Percentiles rank a stretch among this genome's conserved stretches.
Evolutionary conservation across 169 alveolate species (phyloP).

Genomic region (Plasmodium inui): DNA sequence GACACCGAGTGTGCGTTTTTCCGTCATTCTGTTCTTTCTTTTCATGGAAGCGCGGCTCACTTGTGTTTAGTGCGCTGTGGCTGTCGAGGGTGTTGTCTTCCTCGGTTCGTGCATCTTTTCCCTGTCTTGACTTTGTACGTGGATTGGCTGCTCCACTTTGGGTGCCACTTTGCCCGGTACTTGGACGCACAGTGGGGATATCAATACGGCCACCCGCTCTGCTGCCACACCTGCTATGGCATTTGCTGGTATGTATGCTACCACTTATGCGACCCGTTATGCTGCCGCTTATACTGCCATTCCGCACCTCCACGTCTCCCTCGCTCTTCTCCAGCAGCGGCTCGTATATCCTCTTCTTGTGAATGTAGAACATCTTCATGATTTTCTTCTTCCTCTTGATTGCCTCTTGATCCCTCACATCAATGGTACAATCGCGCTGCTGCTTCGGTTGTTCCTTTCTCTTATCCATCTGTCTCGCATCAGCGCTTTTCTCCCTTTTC

Average conservation of each 20-base stretch:
- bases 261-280: background rate
- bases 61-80: background rate
- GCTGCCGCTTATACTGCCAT: background rate
- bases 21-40: background rate
- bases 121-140: background rate
- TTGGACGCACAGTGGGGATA: background rate
- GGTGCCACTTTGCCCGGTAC: background rate
- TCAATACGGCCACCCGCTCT: background rate
- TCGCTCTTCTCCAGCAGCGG: slow-evolving; percentile 11
- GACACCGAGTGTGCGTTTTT: background rate
- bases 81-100: background rate
- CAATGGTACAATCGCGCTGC: background rate
- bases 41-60: background rate
- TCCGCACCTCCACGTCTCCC: background rate
- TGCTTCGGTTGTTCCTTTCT: background rate
- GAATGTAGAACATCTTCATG: slow-evolving; percentile 25
- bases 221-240: background rate
- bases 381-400: slow-evolving; percentile 14
- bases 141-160: background rate
- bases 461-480: background rate
- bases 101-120: background rate
- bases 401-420: background rate
- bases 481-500: background rate
- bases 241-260: background rate
- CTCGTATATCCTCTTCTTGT: slow-evolving; percentile 52